Evolutionary conservation across 2,329 filamentous ascomycete species (phyloP), one percentile per base, ranked within the genome.

Genomic region (Aspergillus quadricinctus): DNA sequence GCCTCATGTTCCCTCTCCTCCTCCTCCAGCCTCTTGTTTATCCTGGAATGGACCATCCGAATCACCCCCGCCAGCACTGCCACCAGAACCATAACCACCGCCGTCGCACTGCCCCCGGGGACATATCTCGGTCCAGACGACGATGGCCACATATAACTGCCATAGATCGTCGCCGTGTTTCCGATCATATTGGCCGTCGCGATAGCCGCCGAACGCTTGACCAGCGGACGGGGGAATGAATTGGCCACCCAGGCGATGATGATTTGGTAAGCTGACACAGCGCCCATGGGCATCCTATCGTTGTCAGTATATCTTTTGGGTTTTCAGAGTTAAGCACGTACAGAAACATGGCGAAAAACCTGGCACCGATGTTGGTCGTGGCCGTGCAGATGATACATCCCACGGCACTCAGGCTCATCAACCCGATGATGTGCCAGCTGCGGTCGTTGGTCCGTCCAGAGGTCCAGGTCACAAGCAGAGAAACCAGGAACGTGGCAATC

Each of bases 261-360:
- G 31, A 35, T 35, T 35, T 35, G 75, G 57, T 78, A 77, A 3
- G 68, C 71, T 0, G 69, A 67, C 11, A 84, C 73, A 0, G 79
- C 76, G 0, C 82, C 80, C 72, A 83, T 78, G 0, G 81, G 80
- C 78, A 86, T 80, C 23, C 66, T 69, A 19, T 11, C 2, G 4
- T 6, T 7, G 31, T 35, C 31, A 35, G 31, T 14, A 35, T 35
- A 2, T 35, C 31, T 23, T 14, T 10, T 37, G 6, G 3, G 3
- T 19, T 21, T 29, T 27, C 23, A 49, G 25, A 53, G 23, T 4
- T 19, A 7, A 10, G 3, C 3, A 45, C 64, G 21, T 53, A 67
- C 65, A 87, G 69, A 61, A 86, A 86, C 77, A 86, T 84, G 61
- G 82, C 84, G 72, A 84, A 86, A 17, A 35, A 35, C 2, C 82